Evolutionary conservation across 2,329 filamentous ascomycete species (phyloP).

Genomic region (Coniochaeta prunicola): DNA sequence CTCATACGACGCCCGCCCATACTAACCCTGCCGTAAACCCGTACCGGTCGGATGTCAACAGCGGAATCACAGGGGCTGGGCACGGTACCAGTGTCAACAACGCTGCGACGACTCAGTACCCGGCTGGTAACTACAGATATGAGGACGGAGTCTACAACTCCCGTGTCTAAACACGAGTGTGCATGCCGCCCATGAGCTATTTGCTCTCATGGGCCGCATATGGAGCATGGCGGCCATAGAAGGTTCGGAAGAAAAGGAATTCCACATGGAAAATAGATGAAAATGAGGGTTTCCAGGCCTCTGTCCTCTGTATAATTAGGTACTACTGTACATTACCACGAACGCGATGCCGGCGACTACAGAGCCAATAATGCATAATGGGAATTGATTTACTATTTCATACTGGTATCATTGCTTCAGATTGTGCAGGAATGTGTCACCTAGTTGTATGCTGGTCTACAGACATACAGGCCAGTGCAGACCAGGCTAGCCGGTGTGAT

Average conservation of each 20-base stretch:
- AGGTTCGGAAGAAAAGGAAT: background rate
- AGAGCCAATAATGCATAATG: background rate
- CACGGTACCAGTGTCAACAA: background rate
- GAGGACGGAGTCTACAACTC: constrained; percentile 7
- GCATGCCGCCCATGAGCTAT: background rate
- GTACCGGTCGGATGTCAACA: background rate
- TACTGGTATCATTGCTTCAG: too few relatives aligned
- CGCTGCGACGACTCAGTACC: background rate
- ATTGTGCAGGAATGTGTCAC: too few relatives aligned
- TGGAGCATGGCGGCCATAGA: background rate
- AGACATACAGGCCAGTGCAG: too few relatives aligned
- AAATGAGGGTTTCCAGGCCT: background rate
- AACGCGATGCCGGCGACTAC: background rate
- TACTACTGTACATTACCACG: background rate
- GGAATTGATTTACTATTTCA: background rate
- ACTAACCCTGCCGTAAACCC: background rate
- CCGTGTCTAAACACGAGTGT: background rate
- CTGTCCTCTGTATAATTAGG: background rate
- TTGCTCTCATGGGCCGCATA: background rate
- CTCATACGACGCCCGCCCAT: background rate
- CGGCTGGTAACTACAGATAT: constrained; percentile 5
- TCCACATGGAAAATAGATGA: background rate
- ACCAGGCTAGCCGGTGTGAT: too few relatives aligned
- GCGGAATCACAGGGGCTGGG: background rate
- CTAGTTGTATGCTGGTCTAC: too few relatives aligned